These are phyloP conservation scores for Neurospora sp. DNA, from an alignment of 495 filamentous ascomycete genomes.

Conservation along the genomic window DNA sequence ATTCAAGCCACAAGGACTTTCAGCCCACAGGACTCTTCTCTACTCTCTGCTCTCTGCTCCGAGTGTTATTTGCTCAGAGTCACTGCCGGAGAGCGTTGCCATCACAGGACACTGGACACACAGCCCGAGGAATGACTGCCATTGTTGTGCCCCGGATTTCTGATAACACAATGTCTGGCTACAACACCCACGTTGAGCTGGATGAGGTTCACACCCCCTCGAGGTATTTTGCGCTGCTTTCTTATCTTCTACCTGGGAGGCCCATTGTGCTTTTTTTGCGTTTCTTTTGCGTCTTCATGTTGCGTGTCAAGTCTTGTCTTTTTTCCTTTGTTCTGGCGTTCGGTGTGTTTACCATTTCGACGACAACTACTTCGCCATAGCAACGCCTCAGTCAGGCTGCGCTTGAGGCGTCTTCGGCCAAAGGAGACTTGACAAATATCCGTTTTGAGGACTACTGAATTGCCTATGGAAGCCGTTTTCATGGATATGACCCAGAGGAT, in stretches of 20 bases:
- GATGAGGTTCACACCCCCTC: constrained; percentile 45
- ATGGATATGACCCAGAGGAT: background rate
- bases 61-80: constrained; percentile 11
- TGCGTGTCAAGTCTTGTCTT: constrained; percentile 17
- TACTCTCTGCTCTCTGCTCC: constrained; percentile 9
- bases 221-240: constrained; percentile 38
- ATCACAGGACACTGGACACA: background rate
- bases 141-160: constrained; percentile 31
- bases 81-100: background rate
- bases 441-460: background rate
- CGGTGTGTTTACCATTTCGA: background rate
- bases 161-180: constrained; percentile 36
- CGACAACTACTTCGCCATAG: background rate
- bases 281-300: constrained; percentile 12
- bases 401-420: background rate
- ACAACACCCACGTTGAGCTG: constrained; percentile 34
- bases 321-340: constrained; percentile 1
- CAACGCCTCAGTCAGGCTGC: background rate
- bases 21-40: constrained; percentile 15
- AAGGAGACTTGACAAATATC: background rate
- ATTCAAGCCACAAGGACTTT: background rate
- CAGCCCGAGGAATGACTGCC: constrained; percentile 28
- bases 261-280: constrained; percentile 20
- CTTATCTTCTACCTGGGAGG: constrained; percentile 22
- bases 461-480: background rate